Evolutionary conservation across 1,284 basidiomycete species (phyloP), one percentile per base, ranked within the genome.

Genomic region (Trichosporon faecale): DNA sequence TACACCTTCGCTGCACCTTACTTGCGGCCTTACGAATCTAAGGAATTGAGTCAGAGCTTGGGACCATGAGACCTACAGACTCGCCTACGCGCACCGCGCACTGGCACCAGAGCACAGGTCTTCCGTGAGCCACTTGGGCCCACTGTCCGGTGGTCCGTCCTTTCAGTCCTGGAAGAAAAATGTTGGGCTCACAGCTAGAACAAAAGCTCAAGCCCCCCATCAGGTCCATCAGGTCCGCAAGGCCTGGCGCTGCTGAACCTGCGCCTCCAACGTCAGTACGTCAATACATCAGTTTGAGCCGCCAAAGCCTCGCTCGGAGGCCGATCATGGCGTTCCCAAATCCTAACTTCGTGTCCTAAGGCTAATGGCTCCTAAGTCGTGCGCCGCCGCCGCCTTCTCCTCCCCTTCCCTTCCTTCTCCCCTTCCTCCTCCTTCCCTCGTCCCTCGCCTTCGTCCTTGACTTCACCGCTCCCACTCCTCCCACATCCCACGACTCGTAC

Each of bases 271-370:
- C 49, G 49, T 52, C 49, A 52, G 49, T 52, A 52, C 23, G 21
- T 52, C 49, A 52, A 52, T 52, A 52, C 21, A n/a, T 52, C 49
- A 52, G 49, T 52, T 25, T 52, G 49, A 25, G 49, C 49, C 49
- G 49, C 49, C 49, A 52, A 52, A 52, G 57, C 57, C 57, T 31
- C 57, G 27, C 29, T 61, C 57, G 57, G 57, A 61, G 57, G 57
- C 57, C 57, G 57, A 61, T 61, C 57, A 61, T 61, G 57, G 57
- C 57, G 57, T 61, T 61, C 57, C 57, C 57, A 61, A 61, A 61
- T 61, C 57, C 57, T 61, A 61, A 33, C 57, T 31, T 31, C 35
- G 29, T 33, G 16, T 29, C 57, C 57, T 61, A 29, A 31, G 57
- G 57, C 27, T 61, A 61, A 21, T 61, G 27, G 52, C 25, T 57